Percentiles rank a stretch among this genome's conserved stretches.
Evolutionary conservation across 1,284 basidiomycete species (phyloP).

Genomic region (Boletus mariae): DNA sequence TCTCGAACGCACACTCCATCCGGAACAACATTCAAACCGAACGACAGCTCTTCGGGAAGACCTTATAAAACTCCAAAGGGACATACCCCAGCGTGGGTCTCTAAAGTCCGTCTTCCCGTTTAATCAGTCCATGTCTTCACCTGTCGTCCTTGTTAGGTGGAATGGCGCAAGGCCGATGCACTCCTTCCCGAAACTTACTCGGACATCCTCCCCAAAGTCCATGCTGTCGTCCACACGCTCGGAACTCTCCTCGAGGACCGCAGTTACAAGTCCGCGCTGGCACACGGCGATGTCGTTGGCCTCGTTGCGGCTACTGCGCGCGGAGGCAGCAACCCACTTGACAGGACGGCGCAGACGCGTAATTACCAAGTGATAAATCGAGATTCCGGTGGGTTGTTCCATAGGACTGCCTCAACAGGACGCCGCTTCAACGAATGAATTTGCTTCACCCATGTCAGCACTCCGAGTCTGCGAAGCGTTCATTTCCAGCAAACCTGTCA

Average conservation of each 20-base stretch:
- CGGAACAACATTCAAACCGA: neutral
- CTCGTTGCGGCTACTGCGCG: conserved; percentile 47
- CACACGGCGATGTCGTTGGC: conserved; percentile 53
- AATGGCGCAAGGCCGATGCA: conserved; percentile 80
- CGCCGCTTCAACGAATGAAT: conserved; percentile 14
- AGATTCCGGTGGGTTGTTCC: conserved; percentile 71
- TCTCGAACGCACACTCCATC: neutral
- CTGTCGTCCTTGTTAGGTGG: conserved; percentile 49
- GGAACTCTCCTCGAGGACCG: conserved; percentile 85
- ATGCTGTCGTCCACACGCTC: conserved; percentile 92
- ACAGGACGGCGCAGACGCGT: conserved; percentile 34
- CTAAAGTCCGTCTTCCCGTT: conserved; percentile 46
- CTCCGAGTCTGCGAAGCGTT: conserved; percentile 75
- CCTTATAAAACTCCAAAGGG: conserved; percentile 88
- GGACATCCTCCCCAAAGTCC: conserved; percentile 59
- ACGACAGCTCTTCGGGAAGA: conserved; percentile 73
- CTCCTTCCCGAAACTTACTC: conserved; percentile 74
- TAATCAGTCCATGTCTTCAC: conserved; percentile 8
- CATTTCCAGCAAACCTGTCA: conserved; percentile 40
- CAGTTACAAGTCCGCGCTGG: conserved; percentile 76
- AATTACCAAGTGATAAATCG: conserved; percentile 82
- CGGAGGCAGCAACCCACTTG: conserved; percentile 57
- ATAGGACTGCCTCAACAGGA: conserved; percentile 3
- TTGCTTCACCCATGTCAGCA: conserved; percentile 42
- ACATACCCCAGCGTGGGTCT: conserved; percentile 83